These are phyloP conservation scores for Petunia axillaris DNA, from an alignment of 257 asterid species.

Conservation along the genomic window DNA sequence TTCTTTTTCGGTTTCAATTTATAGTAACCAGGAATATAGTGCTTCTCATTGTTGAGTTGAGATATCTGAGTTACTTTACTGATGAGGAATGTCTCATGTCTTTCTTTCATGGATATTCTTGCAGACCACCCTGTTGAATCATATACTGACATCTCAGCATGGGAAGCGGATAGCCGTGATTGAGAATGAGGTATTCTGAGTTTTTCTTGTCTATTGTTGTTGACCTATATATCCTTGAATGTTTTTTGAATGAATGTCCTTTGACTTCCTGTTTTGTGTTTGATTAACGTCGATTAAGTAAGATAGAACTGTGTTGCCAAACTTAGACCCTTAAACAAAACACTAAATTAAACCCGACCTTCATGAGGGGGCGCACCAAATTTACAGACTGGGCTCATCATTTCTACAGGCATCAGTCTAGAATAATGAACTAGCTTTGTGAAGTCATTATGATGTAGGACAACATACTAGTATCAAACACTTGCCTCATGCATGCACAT, in stretches of 20 bases:
- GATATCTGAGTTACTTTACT: not conserved
- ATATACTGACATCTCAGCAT: constrained; percentile 86
- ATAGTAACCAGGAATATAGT: not conserved
- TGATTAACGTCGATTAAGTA: not conserved
- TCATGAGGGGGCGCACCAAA: too few species aligned
- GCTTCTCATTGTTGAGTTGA: not conserved
- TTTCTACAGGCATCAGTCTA: too few species aligned
- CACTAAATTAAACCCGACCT: too few species aligned
- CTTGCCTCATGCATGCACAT: too few species aligned
- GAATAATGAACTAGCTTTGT: too few species aligned
- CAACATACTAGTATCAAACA: too few species aligned
- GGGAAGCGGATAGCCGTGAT: constrained; percentile 95
- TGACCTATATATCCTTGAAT: not conserved
- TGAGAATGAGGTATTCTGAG: constrained; percentile 84
- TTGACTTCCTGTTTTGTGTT: constrained; percentile 7
- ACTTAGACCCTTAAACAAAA: too few species aligned
- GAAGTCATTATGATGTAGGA: too few species aligned
- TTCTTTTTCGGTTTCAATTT: not conserved
- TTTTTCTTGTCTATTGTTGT: not conserved
- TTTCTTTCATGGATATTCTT: constrained; percentile 29
- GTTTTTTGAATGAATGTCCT: constrained; percentile 5
- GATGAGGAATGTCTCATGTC: constrained; percentile 8
- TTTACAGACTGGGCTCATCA: too few species aligned
- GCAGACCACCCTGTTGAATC: constrained; percentile 97
- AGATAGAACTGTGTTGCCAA: too few species aligned